A percentile compares a stretch with the other conserved stretches of the same genome.
These are phyloP conservation scores for Plasmopara muralis DNA, from an alignment of 352 stramenopile genomes.

Conservation along the genomic window DNA sequence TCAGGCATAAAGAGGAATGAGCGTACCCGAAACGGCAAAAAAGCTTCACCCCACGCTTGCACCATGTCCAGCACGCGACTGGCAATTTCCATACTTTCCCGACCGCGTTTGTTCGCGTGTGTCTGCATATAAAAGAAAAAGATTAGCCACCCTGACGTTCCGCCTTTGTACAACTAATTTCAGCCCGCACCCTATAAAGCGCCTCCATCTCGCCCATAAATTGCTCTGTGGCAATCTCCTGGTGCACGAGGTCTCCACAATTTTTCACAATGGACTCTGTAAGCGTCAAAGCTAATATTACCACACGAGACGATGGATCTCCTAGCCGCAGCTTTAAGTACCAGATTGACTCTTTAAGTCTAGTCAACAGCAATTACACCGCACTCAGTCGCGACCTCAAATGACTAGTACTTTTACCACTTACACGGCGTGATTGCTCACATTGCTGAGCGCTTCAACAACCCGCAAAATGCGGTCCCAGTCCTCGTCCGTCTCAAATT, in stretches of 20 bases:
- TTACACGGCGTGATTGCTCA: slow-evolving; percentile 55
- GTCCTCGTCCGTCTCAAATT: slow-evolving; percentile 64
- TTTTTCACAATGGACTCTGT: slow-evolving; percentile 76
- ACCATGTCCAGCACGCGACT: slow-evolving; percentile 66
- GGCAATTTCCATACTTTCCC: slow-evolving; percentile 69
- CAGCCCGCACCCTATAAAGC: slow-evolving; percentile 44
- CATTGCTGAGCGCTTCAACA: slow-evolving; percentile 65
- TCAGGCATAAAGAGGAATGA: not conserved
- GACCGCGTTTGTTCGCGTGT: slow-evolving; percentile 57
- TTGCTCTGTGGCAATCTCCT: slow-evolving; percentile 53
- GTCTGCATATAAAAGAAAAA: slow-evolving; percentile 17
- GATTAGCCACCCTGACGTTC: slow-evolving; percentile 1
- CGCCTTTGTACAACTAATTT: not conserved
- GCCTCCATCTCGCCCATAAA: slow-evolving; percentile 73
- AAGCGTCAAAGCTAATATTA: slow-evolving; percentile 59
- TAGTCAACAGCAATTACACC: not conserved
- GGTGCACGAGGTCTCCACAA: slow-evolving; percentile 58
- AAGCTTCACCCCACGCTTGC: slow-evolving; percentile 77
- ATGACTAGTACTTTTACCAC: slow-evolving; percentile 1
- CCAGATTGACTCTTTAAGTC: slow-evolving; percentile 66
- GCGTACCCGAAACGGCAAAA: slow-evolving; percentile 49
- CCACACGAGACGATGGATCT: slow-evolving; percentile 52
- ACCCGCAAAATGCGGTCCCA: slow-evolving; percentile 71
- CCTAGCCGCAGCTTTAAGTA: slow-evolving; percentile 61
- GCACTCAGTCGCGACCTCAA: not conserved